Base-by-base conservation (phyloP, 2,329 filamentous ascomycete species). In the Fusarium odoratissimum region DNA sequence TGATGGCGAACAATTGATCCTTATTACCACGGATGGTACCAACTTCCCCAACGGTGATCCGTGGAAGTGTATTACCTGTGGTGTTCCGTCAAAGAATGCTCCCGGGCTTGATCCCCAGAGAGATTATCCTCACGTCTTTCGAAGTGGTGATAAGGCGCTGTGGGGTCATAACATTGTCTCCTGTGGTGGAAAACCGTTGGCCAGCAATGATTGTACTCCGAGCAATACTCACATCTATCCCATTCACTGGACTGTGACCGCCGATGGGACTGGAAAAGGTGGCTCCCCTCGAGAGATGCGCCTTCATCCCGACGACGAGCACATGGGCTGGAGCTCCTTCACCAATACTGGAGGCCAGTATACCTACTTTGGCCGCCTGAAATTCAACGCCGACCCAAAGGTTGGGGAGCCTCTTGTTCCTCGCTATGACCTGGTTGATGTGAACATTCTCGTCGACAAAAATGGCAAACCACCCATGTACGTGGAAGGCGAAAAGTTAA, bases 1-100 rank as follows among this genome's bases (percentile, higher is more conserved):
- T 17, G 13, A 51, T 8, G 57, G 57, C 10, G 57, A 60, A 33
- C 45, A 60, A 2, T 49, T 86, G 83, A 79, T 87, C 40, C 65
- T 86, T 9, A 76, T 86, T 69, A 86, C 84, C 67, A 68, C 81
- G 0, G 82, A 86, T 60, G 80, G 80, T 3, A 81, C 75, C 6
- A 79, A 63, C 0, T 87, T 86, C 46, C 51, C 78, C 3, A 85
- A 84, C 56, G 85, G 85, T 0, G 83, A 86, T 65, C 54, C 81
- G 0, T 87, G 84, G 84, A 86, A 85, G 67, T 86, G 85, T 59
- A 59, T 87, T 8, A 86, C 60, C 17, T 87, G 85, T 60, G 84
- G 81, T 4, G 78, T 86, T 1, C 79, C 82, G 0, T 69, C 55
- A 5, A 71, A 75, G 35, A 83, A 84, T 49, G 71, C 77, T 3